Evolutionary conservation across 2,329 filamentous ascomycete species (phyloP), one percentile per base, ranked within the genome.

Genomic region (Epichloe gansuensis): DNA sequence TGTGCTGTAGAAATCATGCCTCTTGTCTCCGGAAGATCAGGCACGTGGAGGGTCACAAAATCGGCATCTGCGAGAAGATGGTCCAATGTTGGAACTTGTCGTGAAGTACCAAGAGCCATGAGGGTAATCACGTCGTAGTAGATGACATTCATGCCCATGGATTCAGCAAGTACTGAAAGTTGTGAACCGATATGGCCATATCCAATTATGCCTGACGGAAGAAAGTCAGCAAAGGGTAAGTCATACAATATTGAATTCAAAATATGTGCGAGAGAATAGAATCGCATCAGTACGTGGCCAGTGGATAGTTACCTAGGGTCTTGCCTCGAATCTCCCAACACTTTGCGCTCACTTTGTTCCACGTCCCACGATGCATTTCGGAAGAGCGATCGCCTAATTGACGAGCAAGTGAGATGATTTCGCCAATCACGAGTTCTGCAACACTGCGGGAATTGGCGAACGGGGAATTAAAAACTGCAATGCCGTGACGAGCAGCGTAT

Each of bases 241-340:
- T 9, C 12, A 21, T 12, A 31, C n/a, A 13, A 36, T 4, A 8
- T 12, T 38, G 12, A 27, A 5, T 12, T n/a, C 13, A 39, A n/a
- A 15, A 44, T 5, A 5, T 21, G 21, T 27, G 17, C 4, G n/a
- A 47, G 13, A 11, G 17, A 7, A 38, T 27, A 9, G 4, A 15
- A 27, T 17, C 9, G 9, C 49, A 38, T 48, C 50, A 42, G 4
- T 23, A 21, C n/a, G 21, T 41, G 17, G 27, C n/a, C 45, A 35
- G 15, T 39, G 35, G 36, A 12, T 13, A 64, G 72, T 54, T 70
- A 82, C 86, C 93, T 50, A 98, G 77, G 43, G 91, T 97, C 77
- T 98, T 98, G 67, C 93, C 93, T 62, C 93, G 84, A 62, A 97
- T 89, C 69, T 98, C 93, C 93, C 93, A 97, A 78, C 93, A 98